phyloP scores from a whole-genome alignment of 1,139 yeast genomes.

The Yamadazyma membranifaciens region DNA sequence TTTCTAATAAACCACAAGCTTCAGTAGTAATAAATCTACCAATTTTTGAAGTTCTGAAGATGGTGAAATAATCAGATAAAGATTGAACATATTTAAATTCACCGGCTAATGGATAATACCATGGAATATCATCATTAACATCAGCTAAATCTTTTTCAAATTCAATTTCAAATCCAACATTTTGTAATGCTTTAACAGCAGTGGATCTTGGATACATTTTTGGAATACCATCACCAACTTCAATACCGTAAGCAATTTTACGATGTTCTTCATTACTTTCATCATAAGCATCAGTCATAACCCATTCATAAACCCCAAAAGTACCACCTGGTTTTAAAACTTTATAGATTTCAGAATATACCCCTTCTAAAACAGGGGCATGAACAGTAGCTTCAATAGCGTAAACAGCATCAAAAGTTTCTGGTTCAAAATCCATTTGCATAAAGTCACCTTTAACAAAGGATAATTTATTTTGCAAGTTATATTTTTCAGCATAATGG shows the following conservation, averaged over 20 bases:
- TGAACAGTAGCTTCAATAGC: constrained; percentile 99
- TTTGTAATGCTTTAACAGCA: constrained; percentile 81
- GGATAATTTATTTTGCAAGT: constrained; percentile 68
- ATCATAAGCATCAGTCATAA: constrained; percentile 92
- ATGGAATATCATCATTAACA: constrained; percentile 80
- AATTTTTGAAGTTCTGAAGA: constrained; percentile 80
- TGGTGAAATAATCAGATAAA: constrained; percentile 73
- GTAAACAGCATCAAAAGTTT: constrained; percentile 91
- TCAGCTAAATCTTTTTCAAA: constrained; percentile 82
- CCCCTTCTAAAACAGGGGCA: constrained; percentile 96
- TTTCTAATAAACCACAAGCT: constrained; percentile 78
- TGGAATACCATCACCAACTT: constrained; percentile 98
- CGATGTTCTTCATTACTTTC: constrained; percentile 87
- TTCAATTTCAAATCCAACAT: constrained; percentile 83
- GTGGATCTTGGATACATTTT: constrained; percentile 87
- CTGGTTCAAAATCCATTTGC: constrained; percentile 96
- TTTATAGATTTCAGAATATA: constrained; percentile 90
- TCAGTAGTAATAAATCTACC: constrained; percentile 88
- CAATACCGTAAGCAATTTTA: constrained; percentile 94
- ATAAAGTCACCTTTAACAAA: constrained; percentile 98
- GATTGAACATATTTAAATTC: constrained; percentile 87
- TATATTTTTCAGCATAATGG: constrained; percentile 67
- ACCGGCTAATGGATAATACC: constrained; percentile 97
- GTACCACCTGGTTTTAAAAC: constrained; percentile 94
- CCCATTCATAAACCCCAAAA: constrained; percentile 99